Evolutionary conservation across 2,329 filamentous ascomycete genomes (phyloP).

Genomic region (Phaeoacremonium minimum): DNA sequence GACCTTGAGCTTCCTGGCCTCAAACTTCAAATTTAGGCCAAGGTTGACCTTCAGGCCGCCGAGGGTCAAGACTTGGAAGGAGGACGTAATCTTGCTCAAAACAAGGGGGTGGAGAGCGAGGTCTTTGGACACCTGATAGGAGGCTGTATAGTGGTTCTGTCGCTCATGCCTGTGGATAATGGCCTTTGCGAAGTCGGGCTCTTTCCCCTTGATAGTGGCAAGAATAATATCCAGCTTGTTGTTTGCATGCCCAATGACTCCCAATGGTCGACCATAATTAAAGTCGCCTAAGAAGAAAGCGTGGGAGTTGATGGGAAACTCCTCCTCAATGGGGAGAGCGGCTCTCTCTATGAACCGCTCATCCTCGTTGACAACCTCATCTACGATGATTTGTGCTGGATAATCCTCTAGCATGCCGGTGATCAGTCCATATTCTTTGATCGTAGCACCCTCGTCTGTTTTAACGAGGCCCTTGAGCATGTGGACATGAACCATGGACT

Average conservation of each 20-base stretch:
- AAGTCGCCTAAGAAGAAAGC: slow-evolving; percentile 94
- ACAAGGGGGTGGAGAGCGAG: slow-evolving; percentile 80
- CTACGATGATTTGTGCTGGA: slow-evolving; percentile 86
- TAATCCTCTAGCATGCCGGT: slow-evolving; percentile 84
- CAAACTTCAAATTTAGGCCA: slow-evolving; percentile 94
- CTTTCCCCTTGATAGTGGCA: slow-evolving; percentile 66
- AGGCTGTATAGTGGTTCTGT: slow-evolving; percentile 74
- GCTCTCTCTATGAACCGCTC: slow-evolving; percentile 87
- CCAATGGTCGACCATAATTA: slow-evolving; percentile 85
- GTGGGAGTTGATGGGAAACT: slow-evolving; percentile 77
- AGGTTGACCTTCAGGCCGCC: slow-evolving; percentile 83
- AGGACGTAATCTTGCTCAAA: slow-evolving; percentile 92
- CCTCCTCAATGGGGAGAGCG: slow-evolving; percentile 84
- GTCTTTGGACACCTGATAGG: slow-evolving; percentile 81
- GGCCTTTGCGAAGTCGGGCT: slow-evolving; percentile 74
- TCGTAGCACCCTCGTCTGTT: slow-evolving; percentile 81
- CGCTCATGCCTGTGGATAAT: slow-evolving; percentile 69
- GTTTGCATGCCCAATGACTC: slow-evolving; percentile 69
- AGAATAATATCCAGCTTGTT: slow-evolving; percentile 78
- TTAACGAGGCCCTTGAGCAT: slow-evolving; percentile 89
- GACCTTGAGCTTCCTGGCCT: slow-evolving; percentile 92
- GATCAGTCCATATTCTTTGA: slow-evolving; percentile 90
- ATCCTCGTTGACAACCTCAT: slow-evolving; percentile 85
- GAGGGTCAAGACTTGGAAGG: slow-evolving; percentile 75
- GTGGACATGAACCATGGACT: slow-evolving; percentile 86